These are phyloP conservation scores for Collybia sordida DNA, from an alignment of 768 basidiomycete species.

Conservation along the genomic window DNA sequence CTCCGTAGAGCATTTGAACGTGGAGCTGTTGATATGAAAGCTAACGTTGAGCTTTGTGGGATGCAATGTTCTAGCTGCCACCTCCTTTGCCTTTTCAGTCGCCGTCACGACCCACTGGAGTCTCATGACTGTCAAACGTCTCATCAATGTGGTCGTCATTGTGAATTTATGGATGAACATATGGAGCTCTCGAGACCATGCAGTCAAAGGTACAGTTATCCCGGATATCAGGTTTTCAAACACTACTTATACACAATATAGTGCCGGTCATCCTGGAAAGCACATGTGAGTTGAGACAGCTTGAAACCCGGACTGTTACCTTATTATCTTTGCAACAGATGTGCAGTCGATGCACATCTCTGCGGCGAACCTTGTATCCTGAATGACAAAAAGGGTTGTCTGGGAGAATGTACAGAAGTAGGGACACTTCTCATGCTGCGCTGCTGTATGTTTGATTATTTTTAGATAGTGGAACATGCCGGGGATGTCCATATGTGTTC, in stretches of 20 bases:
- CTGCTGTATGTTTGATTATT: too few relatives aligned
- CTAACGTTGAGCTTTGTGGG: slow-evolving; percentile 48
- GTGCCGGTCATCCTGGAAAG: background rate
- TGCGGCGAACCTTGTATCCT: slow-evolving; percentile 54
- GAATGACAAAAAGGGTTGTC: slow-evolving; percentile 47
- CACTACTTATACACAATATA: too few relatives aligned
- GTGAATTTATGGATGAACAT: slow-evolving; percentile 41
- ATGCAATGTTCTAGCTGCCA: slow-evolving; percentile 47
- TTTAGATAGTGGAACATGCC: slow-evolving; percentile 44
- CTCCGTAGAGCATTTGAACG: slow-evolving; percentile 44
- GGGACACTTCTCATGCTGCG: background rate
- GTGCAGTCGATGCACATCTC: slow-evolving; percentile 47
- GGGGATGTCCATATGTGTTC: slow-evolving; percentile 55
- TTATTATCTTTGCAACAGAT: too few relatives aligned
- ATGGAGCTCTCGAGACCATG: slow-evolving; percentile 32
- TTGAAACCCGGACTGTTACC: too few relatives aligned
- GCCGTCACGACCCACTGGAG: slow-evolving; percentile 40
- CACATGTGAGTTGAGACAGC: background rate
- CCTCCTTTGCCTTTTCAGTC: slow-evolving; percentile 44
- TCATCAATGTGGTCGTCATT: slow-evolving; percentile 44
- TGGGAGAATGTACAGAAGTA: slow-evolving; percentile 53
- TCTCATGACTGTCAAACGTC: slow-evolving; percentile 50
- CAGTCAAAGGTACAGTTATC: slow-evolving; percentile 42
- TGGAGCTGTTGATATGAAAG: slow-evolving; percentile 42
- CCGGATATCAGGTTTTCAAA: background rate